Conservation (phyloP, 306 rosid species). For the Spatholobus suberectus region DNA sequence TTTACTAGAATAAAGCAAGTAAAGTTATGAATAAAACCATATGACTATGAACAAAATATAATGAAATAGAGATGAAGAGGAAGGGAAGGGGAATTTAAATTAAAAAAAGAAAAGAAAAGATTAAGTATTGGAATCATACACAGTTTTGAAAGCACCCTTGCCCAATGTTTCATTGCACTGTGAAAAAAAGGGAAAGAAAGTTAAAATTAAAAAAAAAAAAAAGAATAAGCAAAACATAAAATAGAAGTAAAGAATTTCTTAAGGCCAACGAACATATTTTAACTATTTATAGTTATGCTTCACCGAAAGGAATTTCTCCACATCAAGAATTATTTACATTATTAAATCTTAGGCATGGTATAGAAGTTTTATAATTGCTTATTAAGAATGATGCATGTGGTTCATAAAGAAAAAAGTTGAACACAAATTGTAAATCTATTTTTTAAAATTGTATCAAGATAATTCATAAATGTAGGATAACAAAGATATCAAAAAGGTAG, state of each 20-base stretch:
- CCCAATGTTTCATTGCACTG: constrained; percentile 86
- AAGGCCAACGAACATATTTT: neutral
- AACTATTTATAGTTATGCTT: constrained; percentile 2
- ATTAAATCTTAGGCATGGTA: neutral
- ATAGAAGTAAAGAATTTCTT: neutral
- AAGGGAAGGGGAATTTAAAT: no score
- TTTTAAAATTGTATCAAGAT: neutral
- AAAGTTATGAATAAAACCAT: neutral
- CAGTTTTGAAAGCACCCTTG: constrained; percentile 90
- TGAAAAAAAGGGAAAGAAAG: constrained; percentile 21
- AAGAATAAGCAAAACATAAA: constrained; percentile 27
- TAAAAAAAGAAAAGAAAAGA: constrained; percentile 1
- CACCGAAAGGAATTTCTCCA: neutral
- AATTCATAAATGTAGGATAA: neutral
- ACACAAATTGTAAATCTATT: neutral
- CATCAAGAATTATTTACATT: neutral
- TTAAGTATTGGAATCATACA: constrained; percentile 63
- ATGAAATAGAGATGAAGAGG: neutral
- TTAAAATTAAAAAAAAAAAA: constrained; percentile 4
- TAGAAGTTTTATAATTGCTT: neutral
- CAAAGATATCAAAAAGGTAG: neutral
- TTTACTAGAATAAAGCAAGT: constrained; percentile 9
- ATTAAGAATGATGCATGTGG: neutral
- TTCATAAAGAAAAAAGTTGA: neutral
- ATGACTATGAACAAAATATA: neutral